Percentiles rank a stretch among this genome's conserved stretches.
Conservation (phyloP, 495 filamentous ascomycete genomes). For the Podospora pseudoanserina region DNA sequence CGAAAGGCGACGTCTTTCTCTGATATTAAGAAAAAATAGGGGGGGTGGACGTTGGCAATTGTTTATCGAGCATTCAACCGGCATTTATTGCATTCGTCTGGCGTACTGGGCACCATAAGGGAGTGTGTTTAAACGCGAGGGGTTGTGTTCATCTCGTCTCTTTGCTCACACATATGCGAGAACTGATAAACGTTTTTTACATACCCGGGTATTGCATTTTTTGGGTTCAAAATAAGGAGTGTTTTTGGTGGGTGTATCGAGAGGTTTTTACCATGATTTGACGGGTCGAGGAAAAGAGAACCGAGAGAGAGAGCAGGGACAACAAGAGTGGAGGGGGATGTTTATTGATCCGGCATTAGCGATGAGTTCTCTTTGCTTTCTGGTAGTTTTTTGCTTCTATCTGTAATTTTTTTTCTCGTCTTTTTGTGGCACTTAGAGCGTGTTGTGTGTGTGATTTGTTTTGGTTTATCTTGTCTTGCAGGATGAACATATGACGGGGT, state of each 20-base stretch:
- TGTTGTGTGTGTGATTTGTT: not conserved
- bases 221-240: constrained; percentile 3
- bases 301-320: too few species aligned
- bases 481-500: not conserved
- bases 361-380: not conserved
- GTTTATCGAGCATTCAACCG: not conserved
- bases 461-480: not conserved
- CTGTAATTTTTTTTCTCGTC: not conserved
- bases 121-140: not conserved
- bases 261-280: constrained; percentile 3
- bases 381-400: not conserved
- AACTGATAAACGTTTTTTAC: constrained; percentile 19
- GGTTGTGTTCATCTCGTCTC: constrained; percentile 8
- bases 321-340: not conserved
- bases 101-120: constrained; percentile 17
- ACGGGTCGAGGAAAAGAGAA: not conserved
- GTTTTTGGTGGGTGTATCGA: too few species aligned
- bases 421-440: not conserved
- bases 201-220: constrained; percentile 33
- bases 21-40: not conserved
- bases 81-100: constrained; percentile 21
- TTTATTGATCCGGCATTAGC: not conserved
- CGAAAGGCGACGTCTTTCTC: not conserved
- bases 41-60: not conserved
- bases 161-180: constrained; percentile 9